Percentiles rank a stretch among this genome's conserved stretches.
Evolutionary conservation across 139 green algal species (phyloP).

Genomic region (Chlamydomonas incerta): DNA sequence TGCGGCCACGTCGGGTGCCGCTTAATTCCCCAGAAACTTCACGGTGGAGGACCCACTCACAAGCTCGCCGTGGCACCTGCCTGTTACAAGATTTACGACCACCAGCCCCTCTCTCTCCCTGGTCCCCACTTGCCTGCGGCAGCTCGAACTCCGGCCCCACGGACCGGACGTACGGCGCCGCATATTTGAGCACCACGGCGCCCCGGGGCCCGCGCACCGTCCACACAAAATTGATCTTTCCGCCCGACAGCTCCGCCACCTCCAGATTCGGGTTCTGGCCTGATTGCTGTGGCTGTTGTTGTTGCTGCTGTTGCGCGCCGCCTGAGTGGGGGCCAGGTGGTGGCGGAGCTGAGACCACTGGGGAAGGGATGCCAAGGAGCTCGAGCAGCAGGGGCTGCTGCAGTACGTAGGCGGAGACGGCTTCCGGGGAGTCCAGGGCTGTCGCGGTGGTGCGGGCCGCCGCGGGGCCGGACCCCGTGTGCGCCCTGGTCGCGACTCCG

Average conservation of each 20-base stretch:
- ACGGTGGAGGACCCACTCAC: too few species aligned
- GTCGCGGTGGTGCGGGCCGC: too few species aligned
- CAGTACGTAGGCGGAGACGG: background rate
- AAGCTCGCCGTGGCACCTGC: too few species aligned
- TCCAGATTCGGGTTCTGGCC: background rate
- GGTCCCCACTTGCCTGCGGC: conserved; percentile 17
- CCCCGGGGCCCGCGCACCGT: background rate
- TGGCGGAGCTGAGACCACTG: too few species aligned
- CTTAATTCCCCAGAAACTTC: too few species aligned
- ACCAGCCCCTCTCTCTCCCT: too few species aligned
- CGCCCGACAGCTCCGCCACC: conserved; percentile 46
- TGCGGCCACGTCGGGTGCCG: background rate
- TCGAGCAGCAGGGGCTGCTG: background rate
- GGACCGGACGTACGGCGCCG: conserved; percentile 37
- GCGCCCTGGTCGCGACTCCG: too few species aligned
- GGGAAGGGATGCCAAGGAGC: background rate
- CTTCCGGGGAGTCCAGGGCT: background rate
- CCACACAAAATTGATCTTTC: conserved; percentile 57
- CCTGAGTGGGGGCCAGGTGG: too few species aligned
- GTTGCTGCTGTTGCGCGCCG: too few species aligned
- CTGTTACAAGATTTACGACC: too few species aligned
- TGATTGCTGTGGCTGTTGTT: background rate
- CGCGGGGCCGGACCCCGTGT: too few species aligned
- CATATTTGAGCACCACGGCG: conserved; percentile 24
- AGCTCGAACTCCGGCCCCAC: conserved; percentile 44